Evolutionary conservation across 1,284 basidiomycete genomes (phyloP).

Genomic region (Stygiomarasmius scandens): DNA sequence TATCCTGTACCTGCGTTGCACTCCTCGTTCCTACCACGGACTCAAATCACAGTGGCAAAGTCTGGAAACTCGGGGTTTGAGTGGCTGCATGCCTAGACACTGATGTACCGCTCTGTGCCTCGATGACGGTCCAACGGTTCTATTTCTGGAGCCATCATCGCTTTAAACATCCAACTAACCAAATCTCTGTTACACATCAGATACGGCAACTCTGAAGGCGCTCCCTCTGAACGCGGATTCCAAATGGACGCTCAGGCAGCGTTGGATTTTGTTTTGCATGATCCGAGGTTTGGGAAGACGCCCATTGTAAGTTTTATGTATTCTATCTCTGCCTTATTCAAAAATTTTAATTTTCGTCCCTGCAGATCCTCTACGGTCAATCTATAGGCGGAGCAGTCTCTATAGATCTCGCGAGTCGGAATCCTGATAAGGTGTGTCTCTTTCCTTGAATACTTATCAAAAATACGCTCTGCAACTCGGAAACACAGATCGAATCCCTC

Average conservation of each 20-base stretch:
- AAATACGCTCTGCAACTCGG: no score
- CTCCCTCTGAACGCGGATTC: conserved; percentile 82
- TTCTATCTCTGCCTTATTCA: neutral
- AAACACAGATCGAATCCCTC: conserved; percentile 79
- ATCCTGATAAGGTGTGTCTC: conserved; percentile 68
- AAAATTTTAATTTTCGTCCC: neutral
- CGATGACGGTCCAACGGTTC: no score
- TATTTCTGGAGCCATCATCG: no score
- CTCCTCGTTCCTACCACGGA: no score
- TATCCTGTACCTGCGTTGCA: neutral
- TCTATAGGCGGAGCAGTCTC: conserved; percentile 96
- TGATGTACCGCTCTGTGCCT: no score
- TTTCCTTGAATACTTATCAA: no score
- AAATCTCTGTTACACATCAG: conserved; percentile 36
- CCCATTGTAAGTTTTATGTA: conserved; percentile 53
- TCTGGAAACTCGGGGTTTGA: no score
- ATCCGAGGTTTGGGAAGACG: conserved; percentile 71
- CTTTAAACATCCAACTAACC: no score
- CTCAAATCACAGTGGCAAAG: no score
- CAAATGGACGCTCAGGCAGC: conserved; percentile 81
- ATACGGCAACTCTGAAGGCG: conserved; percentile 84
- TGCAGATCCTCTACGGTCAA: conserved; percentile 85
- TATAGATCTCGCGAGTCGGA: conserved; percentile 84
- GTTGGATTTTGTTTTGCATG: conserved; percentile 76
- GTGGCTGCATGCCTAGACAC: no score